Percentiles rank a stretch among this genome's conserved stretches.
These are phyloP conservation scores for Bathelium albidoporum DNA, from an alignment of 495 filamentous ascomycete genomes.

Conservation along the genomic window DNA sequence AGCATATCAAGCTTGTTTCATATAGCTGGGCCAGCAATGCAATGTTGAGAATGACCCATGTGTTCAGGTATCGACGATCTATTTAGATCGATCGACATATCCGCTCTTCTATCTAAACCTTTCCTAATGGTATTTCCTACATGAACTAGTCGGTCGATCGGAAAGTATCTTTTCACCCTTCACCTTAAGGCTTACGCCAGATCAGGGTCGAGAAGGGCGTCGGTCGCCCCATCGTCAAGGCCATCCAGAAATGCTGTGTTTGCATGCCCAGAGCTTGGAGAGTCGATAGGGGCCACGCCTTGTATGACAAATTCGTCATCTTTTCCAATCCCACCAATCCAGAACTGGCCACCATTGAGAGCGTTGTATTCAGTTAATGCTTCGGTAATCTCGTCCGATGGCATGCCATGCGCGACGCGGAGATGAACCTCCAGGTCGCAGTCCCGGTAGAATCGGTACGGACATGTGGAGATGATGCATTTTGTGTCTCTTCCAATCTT, in stretches of 20 bases:
- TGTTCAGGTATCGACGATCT: too few species aligned
- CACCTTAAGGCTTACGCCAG: neutral
- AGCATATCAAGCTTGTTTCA: neutral
- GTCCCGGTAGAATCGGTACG: constrained; percentile 51
- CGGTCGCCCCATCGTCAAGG: neutral
- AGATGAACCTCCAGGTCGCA: constrained; percentile 62
- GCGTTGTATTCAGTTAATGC: constrained; percentile 22
- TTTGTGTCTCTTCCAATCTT: constrained; percentile 43
- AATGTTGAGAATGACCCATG: too few species aligned
- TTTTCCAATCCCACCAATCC: constrained; percentile 29
- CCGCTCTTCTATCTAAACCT: neutral
- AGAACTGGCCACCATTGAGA: constrained; percentile 33
- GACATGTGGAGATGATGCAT: constrained; percentile 47
- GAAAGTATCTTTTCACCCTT: neutral
- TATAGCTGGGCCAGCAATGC: neutral
- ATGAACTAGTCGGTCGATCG: neutral
- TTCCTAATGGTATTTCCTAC: neutral
- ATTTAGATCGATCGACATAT: neutral
- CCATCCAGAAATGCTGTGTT: neutral
- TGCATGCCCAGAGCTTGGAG: neutral
- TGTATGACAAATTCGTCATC: constrained; percentile 2
- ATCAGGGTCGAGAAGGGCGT: neutral
- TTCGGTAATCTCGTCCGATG: constrained; percentile 42
- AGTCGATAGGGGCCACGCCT: neutral
- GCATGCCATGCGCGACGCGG: constrained; percentile 39